phyloP scores from a whole-genome alignment of 140 eudicot genomes.

The Ambrosia hybrid region DNA sequence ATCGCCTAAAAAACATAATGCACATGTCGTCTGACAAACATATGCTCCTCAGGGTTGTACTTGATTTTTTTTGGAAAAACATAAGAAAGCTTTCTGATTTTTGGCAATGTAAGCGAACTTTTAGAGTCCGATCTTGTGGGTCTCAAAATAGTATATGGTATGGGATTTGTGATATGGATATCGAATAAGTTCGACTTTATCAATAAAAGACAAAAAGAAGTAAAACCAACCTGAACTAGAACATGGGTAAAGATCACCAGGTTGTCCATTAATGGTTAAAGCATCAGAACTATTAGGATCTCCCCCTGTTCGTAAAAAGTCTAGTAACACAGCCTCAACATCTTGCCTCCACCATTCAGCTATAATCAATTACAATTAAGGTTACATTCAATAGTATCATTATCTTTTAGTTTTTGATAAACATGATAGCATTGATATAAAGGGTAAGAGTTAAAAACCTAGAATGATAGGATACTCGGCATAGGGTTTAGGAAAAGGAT shows the following conservation, averaged over 20 bases:
- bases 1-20: too few relatives aligned
- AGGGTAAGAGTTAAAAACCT: constrained; percentile 30
- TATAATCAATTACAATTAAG: constrained; percentile 8
- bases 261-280: constrained; percentile 72
- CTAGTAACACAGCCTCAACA: constrained; percentile 37
- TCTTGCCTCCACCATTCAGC: constrained; percentile 75
- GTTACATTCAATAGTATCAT: background rate
- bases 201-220: background rate
- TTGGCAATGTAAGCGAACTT: too few relatives aligned
- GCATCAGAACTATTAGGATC: constrained; percentile 68
- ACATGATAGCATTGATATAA: background rate
- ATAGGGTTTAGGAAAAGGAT: constrained; percentile 56
- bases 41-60: too few relatives aligned
- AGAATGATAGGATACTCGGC: constrained; percentile 49
- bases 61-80: too few relatives aligned
- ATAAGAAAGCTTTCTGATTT: too few relatives aligned
- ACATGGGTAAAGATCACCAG: constrained; percentile 69
- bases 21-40: too few relatives aligned
- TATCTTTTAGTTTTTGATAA: background rate
- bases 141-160: too few relatives aligned
- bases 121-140: too few relatives aligned
- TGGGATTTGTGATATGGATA: too few relatives aligned
- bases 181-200: too few relatives aligned
- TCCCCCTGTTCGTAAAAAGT: constrained; percentile 46
- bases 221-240: constrained; percentile 37